phyloP scores from a whole-genome alignment of 345 rosid species.

The Boechera retrofracta region DNA sequence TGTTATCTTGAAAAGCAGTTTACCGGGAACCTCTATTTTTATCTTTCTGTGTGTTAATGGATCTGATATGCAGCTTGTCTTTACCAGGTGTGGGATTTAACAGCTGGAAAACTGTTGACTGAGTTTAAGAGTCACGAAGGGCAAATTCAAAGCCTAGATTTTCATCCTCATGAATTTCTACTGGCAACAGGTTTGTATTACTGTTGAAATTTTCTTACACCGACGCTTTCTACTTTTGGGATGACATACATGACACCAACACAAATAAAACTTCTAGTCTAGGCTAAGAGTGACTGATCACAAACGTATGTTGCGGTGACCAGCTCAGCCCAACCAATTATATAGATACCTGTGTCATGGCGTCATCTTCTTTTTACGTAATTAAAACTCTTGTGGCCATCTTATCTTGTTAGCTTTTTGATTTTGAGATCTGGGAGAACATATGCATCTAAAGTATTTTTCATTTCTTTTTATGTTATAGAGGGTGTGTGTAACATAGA shows the following conservation, averaged over 20 bases:
- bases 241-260: constrained; percentile 1
- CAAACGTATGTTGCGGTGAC: constrained; percentile 19
- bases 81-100: constrained; percentile 94
- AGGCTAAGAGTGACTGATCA: constrained; percentile 18
- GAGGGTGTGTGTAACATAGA: constrained; percentile 14
- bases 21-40: background rate
- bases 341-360: constrained; percentile 21
- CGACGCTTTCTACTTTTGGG: background rate
- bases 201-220: constrained; percentile 6
- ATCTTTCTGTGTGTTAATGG: constrained; percentile 5
- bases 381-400: background rate
- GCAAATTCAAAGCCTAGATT: constrained; percentile 94
- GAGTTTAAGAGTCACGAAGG: constrained; percentile 96
- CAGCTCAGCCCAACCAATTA: background rate
- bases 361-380: background rate
- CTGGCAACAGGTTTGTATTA: constrained; percentile 85
- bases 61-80: constrained; percentile 31
- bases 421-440: constrained; percentile 14
- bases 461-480: constrained; percentile 15
- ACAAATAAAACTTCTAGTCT: background rate
- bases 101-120: constrained; percentile 94
- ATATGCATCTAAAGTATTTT: background rate
- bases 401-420: background rate
- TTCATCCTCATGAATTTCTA: constrained; percentile 96
- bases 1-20: constrained; percentile 18